Conservation (phyloP, 495 filamentous ascomycete species). For the Hypoxylon lienhwacheense region DNA sequence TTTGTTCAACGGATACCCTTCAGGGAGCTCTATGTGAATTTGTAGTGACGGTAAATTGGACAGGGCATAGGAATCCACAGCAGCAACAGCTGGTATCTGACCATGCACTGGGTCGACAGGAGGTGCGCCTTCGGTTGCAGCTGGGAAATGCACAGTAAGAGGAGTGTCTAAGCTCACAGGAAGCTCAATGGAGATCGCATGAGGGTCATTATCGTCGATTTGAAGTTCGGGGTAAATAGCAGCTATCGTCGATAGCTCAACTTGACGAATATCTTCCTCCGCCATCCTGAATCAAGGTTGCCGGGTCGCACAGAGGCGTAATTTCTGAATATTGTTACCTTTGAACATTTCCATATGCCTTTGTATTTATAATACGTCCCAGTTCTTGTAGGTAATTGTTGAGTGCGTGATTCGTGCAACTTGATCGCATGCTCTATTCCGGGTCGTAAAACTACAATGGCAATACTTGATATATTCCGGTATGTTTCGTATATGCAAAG, state of each 20-base stretch:
- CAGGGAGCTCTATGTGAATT: constrained; percentile 69
- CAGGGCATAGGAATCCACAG: constrained; percentile 62
- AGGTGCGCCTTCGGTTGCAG: constrained; percentile 47
- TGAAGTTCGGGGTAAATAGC: constrained; percentile 89
- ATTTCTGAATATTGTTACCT: constrained; percentile 11
- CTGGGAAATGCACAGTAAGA: constrained; percentile 69
- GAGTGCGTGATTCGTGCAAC: neutral
- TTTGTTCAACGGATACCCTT: constrained; percentile 69
- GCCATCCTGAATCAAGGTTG: constrained; percentile 39
- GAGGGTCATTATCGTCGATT: constrained; percentile 60
- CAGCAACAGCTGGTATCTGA: constrained; percentile 9
- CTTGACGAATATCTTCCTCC: constrained; percentile 69
- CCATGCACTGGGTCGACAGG: constrained; percentile 21
- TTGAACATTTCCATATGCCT: constrained; percentile 28
- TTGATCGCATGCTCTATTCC: constrained; percentile 11
- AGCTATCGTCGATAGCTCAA: constrained; percentile 78
- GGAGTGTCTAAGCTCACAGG: constrained; percentile 70
- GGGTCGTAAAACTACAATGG: neutral
- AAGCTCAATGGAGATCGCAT: constrained; percentile 69
- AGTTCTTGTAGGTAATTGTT: neutral
- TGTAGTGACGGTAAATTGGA: constrained; percentile 76
- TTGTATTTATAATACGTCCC: neutral
- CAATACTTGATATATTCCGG: neutral
- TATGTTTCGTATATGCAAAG: too few relatives aligned
- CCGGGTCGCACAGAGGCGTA: constrained; percentile 23